Conservation (phyloP, 768 basidiomycete genomes). For the Termitomyces sp. region DNA sequence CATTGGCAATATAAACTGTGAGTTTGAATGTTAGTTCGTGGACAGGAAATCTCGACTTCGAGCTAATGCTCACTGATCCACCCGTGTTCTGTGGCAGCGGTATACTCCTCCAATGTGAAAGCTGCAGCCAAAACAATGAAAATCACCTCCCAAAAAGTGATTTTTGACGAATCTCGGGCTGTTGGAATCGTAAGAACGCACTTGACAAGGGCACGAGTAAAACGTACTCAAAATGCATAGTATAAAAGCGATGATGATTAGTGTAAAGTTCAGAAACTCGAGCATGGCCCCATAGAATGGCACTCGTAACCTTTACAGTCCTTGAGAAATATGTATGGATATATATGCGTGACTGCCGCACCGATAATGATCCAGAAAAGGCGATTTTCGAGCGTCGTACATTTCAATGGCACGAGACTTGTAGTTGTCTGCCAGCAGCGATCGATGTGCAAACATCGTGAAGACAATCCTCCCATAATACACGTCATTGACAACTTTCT, state of each 20-base stretch:
- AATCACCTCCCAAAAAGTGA: constrained; percentile 61
- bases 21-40: background rate
- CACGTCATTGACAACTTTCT: constrained; percentile 84
- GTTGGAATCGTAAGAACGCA: background rate
- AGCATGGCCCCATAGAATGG: constrained; percentile 75
- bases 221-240: constrained; percentile 69
- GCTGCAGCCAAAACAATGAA: constrained; percentile 77
- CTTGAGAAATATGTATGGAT: background rate
- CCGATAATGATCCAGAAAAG: constrained; percentile 85
- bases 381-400: constrained; percentile 61
- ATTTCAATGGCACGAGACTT: constrained; percentile 70
- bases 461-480: constrained; percentile 77
- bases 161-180: constrained; percentile 51
- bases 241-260: constrained; percentile 64
- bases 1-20: constrained; percentile 80
- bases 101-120: constrained; percentile 84
- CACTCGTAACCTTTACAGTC: constrained; percentile 59
- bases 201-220: background rate
- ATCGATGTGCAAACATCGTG: constrained; percentile 53
- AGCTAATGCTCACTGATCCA: constrained; percentile 62
- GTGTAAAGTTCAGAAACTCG: constrained; percentile 73
- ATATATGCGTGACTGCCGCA: constrained; percentile 16
- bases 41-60: background rate
- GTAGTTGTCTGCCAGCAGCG: constrained; percentile 88
- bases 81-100: constrained; percentile 80